These are phyloP conservation scores for Emergomyces orientalis DNA, from an alignment of 2,329 filamentous ascomycete genomes.

Conservation along the genomic window DNA sequence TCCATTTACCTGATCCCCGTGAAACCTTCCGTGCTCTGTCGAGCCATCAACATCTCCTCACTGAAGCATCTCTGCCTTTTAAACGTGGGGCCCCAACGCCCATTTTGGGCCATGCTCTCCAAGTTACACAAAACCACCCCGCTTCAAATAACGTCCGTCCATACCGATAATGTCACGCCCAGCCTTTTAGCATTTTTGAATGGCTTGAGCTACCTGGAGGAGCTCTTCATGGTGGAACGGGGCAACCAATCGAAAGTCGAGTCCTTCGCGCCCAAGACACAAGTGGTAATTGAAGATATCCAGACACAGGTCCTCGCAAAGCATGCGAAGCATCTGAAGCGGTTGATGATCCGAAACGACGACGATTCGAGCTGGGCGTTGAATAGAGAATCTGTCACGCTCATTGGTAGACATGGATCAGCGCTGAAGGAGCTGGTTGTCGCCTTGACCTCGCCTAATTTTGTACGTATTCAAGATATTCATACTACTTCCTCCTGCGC, in stretches of 20 bases:
- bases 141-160: constrained; percentile 49
- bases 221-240: constrained; percentile 52
- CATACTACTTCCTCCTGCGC: neutral
- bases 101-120: constrained; percentile 50
- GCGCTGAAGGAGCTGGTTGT: constrained; percentile 19
- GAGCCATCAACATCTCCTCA: constrained; percentile 48
- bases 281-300: constrained; percentile 49
- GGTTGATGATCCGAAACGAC: constrained; percentile 54
- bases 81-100: constrained; percentile 53
- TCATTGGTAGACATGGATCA: constrained; percentile 14
- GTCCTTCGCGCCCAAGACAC: constrained; percentile 44
- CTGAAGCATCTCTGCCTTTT: constrained; percentile 52
- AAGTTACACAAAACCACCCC: constrained; percentile 46
- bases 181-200: constrained; percentile 40
- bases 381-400: constrained; percentile 12
- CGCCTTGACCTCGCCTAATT: constrained; percentile 15
- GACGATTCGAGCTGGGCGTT: constrained; percentile 46
- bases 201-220: constrained; percentile 46
- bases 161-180: constrained; percentile 53
- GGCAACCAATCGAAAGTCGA: constrained; percentile 44
- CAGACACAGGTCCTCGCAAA: constrained; percentile 48
- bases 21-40: constrained; percentile 48
- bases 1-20: constrained; percentile 52
- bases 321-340: constrained; percentile 46
- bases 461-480: constrained; percentile 17